These are phyloP conservation scores for Endocarpon pusillum DNA, from an alignment of 495 filamentous ascomycete species.

Conservation along the genomic window DNA sequence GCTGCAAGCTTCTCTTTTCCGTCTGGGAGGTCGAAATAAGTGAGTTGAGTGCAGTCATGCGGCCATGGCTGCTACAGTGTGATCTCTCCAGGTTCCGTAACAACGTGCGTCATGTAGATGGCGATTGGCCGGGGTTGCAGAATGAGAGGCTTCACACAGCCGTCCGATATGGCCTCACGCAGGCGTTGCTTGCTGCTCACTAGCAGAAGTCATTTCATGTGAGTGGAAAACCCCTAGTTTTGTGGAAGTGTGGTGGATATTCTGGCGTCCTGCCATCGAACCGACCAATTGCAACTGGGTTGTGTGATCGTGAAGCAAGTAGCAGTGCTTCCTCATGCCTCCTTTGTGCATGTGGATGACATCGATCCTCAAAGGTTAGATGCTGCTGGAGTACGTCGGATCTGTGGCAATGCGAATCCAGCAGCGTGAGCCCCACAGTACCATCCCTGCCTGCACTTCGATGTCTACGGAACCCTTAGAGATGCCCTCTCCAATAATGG, in stretches of 20 bases:
- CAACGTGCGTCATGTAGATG: slow-evolving; percentile 2
- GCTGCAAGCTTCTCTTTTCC: slow-evolving; percentile 36
- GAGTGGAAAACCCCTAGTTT: slow-evolving; percentile 1
- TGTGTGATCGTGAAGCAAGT: slow-evolving; percentile 7
- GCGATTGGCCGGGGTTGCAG: slow-evolving; percentile 1
- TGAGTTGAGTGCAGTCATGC: slow-evolving; percentile 36
- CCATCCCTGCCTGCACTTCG: slow-evolving; percentile 5
- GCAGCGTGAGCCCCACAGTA: slow-evolving; percentile 1
- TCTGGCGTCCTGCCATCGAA: slow-evolving; percentile 7
- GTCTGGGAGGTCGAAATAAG: slow-evolving; percentile 28
- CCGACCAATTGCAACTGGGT: slow-evolving; percentile 5
- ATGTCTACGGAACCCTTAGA: slow-evolving; percentile 6
- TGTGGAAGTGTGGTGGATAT: slow-evolving; percentile 1
- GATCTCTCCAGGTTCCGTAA: slow-evolving; percentile 3
- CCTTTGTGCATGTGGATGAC: slow-evolving; percentile 6
- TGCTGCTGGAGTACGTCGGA: slow-evolving; percentile 1
- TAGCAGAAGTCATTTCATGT: slow-evolving; percentile 2
- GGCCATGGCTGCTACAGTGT: slow-evolving; percentile 5
- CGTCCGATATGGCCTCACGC: slow-evolving; percentile 5
- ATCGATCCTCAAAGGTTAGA: slow-evolving; percentile 1
- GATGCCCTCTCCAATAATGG: slow-evolving; percentile 3
- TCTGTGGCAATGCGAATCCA: slow-evolving; percentile 4
- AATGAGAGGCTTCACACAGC: slow-evolving; percentile 1
- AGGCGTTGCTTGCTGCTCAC: slow-evolving; percentile 4
- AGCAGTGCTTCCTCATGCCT: slow-evolving; percentile 5